phyloP scores from a whole-genome alignment of 129 eudicot species.

The Ambrosia artemisiifolia region DNA sequence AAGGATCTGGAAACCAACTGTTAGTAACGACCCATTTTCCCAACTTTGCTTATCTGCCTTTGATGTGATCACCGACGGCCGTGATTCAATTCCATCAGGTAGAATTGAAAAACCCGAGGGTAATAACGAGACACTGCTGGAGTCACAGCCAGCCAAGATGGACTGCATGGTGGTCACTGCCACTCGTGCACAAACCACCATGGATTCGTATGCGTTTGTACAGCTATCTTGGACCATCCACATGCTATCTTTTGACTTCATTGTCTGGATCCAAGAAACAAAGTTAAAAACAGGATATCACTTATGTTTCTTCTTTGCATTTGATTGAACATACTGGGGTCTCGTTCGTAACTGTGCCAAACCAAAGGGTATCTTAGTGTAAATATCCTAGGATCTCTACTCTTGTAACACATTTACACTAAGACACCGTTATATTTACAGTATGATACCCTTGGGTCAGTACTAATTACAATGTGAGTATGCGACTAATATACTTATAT shows the following conservation, averaged over 20 bases:
- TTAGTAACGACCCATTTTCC: slow-evolving; percentile 75
- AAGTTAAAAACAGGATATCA: too few species aligned
- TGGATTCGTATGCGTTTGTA: slow-evolving; percentile 75
- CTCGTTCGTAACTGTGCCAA: too few species aligned
- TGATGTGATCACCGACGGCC: slow-evolving; percentile 73
- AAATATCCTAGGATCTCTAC: too few species aligned
- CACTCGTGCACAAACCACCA: slow-evolving; percentile 77
- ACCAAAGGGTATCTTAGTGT: too few species aligned
- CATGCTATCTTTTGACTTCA: slow-evolving; percentile 57
- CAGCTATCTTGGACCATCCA: slow-evolving; percentile 88
- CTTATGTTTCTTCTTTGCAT: background rate
- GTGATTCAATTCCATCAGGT: slow-evolving; percentile 77
- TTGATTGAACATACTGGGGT: too few species aligned
- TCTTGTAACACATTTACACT: too few species aligned
- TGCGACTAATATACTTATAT: too few species aligned
- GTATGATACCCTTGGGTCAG: too few species aligned
- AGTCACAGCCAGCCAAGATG: slow-evolving; percentile 87
- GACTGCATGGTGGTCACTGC: slow-evolving; percentile 62
- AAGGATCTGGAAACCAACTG: slow-evolving; percentile 80
- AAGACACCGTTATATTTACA: too few species aligned
- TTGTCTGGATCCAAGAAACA: slow-evolving; percentile 41
- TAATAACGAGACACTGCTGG: slow-evolving; percentile 66
- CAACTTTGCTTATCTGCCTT: slow-evolving; percentile 50
- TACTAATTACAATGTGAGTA: too few species aligned
- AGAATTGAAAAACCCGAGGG: slow-evolving; percentile 94